Evolutionary conservation across 495 filamentous ascomycete species (phyloP), one percentile per base, ranked within the genome.

Genomic region (Penicillium egyptiacum): DNA sequence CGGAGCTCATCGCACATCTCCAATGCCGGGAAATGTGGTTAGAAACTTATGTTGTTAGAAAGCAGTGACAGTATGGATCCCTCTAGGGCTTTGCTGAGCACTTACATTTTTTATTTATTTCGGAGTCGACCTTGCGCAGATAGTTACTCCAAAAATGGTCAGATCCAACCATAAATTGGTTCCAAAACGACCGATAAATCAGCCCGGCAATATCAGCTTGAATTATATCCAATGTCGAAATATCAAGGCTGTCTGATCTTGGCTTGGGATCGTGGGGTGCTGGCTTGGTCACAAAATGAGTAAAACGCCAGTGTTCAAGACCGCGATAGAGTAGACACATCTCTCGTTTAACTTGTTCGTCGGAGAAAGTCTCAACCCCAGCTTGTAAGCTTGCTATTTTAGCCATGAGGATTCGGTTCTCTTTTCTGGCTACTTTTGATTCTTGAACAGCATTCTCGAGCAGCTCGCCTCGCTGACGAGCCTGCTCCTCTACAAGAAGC

Each of bases 1-100:
- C 42, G 2, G 20, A 47, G 23, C 53, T 55, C 42, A 47, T 46
- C 37, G 53, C 53, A 46, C 22, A 55, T 26, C 42, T 9, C 53
- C 53, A 55, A 9, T 55, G 53, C 0, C 20, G 42, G 5, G 4
- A 2, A 5, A 46, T 39, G 14, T 55, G 53, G 19, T 2, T 20
- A 3, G 42, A 22, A 16, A 25, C 53, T 47, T 17, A 1, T 20
- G 1, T 9, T 9, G 39, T 53, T 8, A 53, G 26, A 31, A 31
- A 10, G 5, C n/a, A 22, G 19, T 12, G 4, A 42, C n/a, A 14
- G 19, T 4, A 2, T 12, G 14, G 35, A 3, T 26, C 22, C 23
- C 22, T 28, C 26, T 28, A 28, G 26, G 26, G 26, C 4, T 28
- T 28, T 11, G 43, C 17, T 7, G 25, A 3, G 1, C n/a, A 20